phyloP scores from a whole-genome alignment of 2,329 filamentous ascomycete genomes.

The Fusarium paranaense region DNA sequence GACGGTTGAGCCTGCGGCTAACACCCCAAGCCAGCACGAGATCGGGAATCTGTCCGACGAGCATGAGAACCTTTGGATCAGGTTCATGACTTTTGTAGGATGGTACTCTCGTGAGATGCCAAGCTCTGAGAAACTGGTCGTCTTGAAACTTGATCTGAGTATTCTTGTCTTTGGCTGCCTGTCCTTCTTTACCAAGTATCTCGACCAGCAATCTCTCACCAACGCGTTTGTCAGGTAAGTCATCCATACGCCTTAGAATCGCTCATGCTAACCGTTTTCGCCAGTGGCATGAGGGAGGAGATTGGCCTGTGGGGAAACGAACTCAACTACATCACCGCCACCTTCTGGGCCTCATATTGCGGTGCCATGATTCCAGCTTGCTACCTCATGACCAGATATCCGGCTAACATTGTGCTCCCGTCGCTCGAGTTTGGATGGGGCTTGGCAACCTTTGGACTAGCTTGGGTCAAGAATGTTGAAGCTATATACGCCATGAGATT shows the following conservation, averaged over 20 bases:
- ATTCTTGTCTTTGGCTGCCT: constrained; percentile 54
- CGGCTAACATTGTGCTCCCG: constrained; percentile 46
- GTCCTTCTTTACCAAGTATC: constrained; percentile 55
- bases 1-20: background rate
- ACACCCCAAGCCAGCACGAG: background rate
- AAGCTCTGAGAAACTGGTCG: constrained; percentile 47
- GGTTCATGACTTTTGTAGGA: constrained; percentile 42
- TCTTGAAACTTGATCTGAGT: constrained; percentile 52
- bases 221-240: constrained; percentile 52
- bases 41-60: background rate
- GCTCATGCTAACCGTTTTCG: background rate
- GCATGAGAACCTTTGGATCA: constrained; percentile 41
- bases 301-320: constrained; percentile 17
- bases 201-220: constrained; percentile 52
- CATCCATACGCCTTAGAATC: constrained; percentile 40
- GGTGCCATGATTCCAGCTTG: constrained; percentile 53
- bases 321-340: constrained; percentile 46
- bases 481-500: constrained; percentile 54
- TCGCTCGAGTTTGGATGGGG: constrained; percentile 48
- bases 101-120: constrained; percentile 51
- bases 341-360: constrained; percentile 53
- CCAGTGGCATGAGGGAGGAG: constrained; percentile 25
- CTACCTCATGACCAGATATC: constrained; percentile 38
- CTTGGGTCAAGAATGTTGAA: constrained; percentile 48
- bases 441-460: constrained; percentile 43